Evolutionary conservation across 768 basidiomycete species (phyloP).

Genomic region (Hydnum rufescens): DNA sequence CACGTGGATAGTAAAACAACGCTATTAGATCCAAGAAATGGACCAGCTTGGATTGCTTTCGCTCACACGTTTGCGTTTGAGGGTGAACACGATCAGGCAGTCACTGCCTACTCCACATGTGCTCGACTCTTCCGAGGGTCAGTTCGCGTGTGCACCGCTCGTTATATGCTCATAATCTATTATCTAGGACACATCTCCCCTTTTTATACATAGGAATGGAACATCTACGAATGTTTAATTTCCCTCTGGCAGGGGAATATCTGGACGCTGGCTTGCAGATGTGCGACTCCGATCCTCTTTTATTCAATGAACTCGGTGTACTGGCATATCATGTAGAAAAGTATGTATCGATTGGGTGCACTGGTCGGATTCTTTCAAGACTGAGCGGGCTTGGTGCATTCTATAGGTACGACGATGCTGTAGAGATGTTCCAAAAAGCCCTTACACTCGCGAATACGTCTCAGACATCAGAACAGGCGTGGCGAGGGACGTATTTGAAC

Average conservation of each 20-base stretch:
- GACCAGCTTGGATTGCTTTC: slow-evolving; percentile 93
- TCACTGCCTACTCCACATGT: slow-evolving; percentile 94
- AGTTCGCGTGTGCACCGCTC: slow-evolving; percentile 8
- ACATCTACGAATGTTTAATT: slow-evolving; percentile 76
- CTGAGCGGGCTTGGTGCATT: no score
- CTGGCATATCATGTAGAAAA: slow-evolving; percentile 75
- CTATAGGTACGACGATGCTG: slow-evolving; percentile 61
- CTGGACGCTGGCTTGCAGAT: slow-evolving; percentile 61
- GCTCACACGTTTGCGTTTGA: slow-evolving; percentile 94
- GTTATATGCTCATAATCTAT: neutral
- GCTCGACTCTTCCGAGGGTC: slow-evolving; percentile 89
- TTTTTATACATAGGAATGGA: slow-evolving; percentile 97
- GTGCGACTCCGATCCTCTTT: slow-evolving; percentile 73
- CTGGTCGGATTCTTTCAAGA: no score
- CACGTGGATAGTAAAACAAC: slow-evolving; percentile 59
- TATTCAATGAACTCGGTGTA: slow-evolving; percentile 84
- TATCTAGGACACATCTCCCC: slow-evolving; percentile 81
- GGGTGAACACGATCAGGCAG: slow-evolving; percentile 96
- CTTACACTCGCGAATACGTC: slow-evolving; percentile 62
- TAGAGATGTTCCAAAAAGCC: slow-evolving; percentile 48
- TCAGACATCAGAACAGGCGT: slow-evolving; percentile 65
- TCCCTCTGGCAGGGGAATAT: slow-evolving; percentile 68
- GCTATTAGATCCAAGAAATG: slow-evolving; percentile 89
- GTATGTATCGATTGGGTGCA: no score
- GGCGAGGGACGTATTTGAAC: slow-evolving; percentile 83